These are phyloP conservation scores for Teunomyces cretensis DNA, from an alignment of 805 yeast genomes.

Conservation along the genomic window DNA sequence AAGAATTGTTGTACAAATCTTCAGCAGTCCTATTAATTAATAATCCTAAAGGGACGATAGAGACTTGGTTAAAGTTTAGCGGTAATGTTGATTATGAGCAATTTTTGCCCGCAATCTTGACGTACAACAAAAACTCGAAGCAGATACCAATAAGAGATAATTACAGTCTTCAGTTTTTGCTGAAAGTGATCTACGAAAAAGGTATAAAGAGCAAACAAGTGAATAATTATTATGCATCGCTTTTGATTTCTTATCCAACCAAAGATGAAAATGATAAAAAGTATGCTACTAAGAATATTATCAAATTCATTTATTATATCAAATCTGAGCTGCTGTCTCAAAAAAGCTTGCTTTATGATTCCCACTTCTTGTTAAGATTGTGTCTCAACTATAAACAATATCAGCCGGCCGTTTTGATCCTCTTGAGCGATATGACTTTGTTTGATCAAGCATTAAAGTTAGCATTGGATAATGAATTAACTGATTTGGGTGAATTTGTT, in stretches of 20 bases:
- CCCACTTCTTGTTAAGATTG: constrained; percentile 72
- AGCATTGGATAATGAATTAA: constrained; percentile 61
- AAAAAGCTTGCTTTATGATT: constrained; percentile 46
- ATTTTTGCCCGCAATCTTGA: constrained; percentile 73
- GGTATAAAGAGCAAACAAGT: constrained; percentile 45
- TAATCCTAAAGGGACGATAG: constrained; percentile 67
- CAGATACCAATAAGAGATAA: constrained; percentile 48
- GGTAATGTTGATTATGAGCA: constrained; percentile 54
- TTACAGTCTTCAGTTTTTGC: constrained; percentile 65
- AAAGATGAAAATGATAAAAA: constrained; percentile 40
- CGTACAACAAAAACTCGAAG: constrained; percentile 53
- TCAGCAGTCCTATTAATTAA: constrained; percentile 69
- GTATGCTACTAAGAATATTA: constrained; percentile 36
- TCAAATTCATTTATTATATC: constrained; percentile 27
- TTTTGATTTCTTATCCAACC: constrained; percentile 51
- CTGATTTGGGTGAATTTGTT: constrained; percentile 50
- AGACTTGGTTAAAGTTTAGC: constrained; percentile 68
- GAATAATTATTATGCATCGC: constrained; percentile 69
- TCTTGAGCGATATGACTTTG: constrained; percentile 59
- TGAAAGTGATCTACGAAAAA: constrained; percentile 44
- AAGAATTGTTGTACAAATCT: constrained; percentile 55
- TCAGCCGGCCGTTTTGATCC: constrained; percentile 71
- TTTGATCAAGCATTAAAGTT: constrained; percentile 80
- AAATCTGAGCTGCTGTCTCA: constrained; percentile 12
- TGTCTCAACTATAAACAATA: constrained; percentile 60